A percentile compares a stretch with the other conserved stretches of the same genome.
Evolutionary conservation across 257 asterid genomes (phyloP).

Genomic region (Knoxia roxburghii): DNA sequence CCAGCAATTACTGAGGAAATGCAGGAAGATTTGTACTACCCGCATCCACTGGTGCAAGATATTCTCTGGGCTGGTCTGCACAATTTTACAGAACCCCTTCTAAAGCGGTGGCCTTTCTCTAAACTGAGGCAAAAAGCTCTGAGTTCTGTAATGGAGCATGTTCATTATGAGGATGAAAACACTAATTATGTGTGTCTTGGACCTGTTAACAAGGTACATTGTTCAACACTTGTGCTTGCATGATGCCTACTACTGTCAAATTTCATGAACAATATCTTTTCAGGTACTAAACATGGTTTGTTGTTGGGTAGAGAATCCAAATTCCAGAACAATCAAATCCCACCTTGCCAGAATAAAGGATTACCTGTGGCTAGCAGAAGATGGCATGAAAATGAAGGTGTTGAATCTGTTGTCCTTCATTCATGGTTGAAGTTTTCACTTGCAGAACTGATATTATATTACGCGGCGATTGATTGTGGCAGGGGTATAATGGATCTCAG

Average conservation of each 20-base stretch:
- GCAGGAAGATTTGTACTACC: slow-evolving; percentile 74
- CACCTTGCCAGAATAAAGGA: slow-evolving; percentile 65
- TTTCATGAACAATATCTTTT: too few relatives aligned
- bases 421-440: not conserved
- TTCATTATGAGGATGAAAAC: slow-evolving; percentile 51
- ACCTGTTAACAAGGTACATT: slow-evolving; percentile 57
- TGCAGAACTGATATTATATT: not conserved
- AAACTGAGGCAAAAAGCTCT: slow-evolving; percentile 51
- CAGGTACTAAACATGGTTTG: slow-evolving; percentile 72
- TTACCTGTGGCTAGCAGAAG: slow-evolving; percentile 79
- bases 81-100: slow-evolving; percentile 53
- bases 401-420: not conserved
- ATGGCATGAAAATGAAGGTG: slow-evolving; percentile 90
- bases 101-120: slow-evolving; percentile 54
- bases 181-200: slow-evolving; percentile 57
- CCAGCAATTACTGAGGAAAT: slow-evolving; percentile 6
- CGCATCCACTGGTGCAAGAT: slow-evolving; percentile 62
- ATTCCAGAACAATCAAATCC: slow-evolving; percentile 32
- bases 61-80: slow-evolving; percentile 53
- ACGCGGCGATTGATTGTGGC: slow-evolving; percentile 13
- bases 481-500: slow-evolving; percentile 81
- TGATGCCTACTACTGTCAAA: too few relatives aligned
- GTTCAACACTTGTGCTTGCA: not conserved
- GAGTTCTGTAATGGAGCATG: slow-evolving; percentile 33
- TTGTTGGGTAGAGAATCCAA: slow-evolving; percentile 57